Evolutionary conservation across 768 basidiomycete genomes (phyloP).

Genomic region (Serpula lacrymans): DNA sequence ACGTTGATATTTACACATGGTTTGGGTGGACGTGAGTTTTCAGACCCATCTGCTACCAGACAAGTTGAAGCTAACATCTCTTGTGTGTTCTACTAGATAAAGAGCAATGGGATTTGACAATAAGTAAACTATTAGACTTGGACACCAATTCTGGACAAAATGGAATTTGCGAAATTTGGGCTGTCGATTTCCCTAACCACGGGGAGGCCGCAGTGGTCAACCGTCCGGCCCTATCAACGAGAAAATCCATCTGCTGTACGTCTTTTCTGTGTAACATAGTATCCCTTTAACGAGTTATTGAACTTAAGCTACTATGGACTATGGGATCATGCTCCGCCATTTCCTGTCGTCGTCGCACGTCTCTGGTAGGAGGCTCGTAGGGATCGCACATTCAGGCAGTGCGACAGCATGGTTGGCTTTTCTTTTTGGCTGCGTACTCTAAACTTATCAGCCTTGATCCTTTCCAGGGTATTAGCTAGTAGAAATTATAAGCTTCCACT

Average conservation of each 20-base stretch:
- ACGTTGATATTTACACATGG: constrained; percentile 27
- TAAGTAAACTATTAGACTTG: constrained; percentile 16
- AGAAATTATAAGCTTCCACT: too few species aligned
- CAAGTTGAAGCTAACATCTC: too few species aligned
- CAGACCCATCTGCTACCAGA: background rate
- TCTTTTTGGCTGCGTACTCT: too few species aligned
- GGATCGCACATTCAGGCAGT: constrained; percentile 25
- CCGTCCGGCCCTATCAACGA: constrained; percentile 19
- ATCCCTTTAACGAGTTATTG: background rate
- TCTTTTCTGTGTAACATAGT: background rate
- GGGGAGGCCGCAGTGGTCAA: constrained; percentile 32
- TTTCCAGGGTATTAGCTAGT: too few species aligned
- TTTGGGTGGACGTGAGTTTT: constrained; percentile 21
- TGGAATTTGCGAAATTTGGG: constrained; percentile 30
- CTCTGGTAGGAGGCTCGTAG: constrained; percentile 18
- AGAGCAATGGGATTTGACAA: constrained; percentile 22
- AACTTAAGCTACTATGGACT: constrained; percentile 20
- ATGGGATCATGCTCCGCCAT: constrained; percentile 18
- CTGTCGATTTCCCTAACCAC: constrained; percentile 34
- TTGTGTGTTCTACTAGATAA: constrained; percentile 18
- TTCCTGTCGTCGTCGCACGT: constrained; percentile 23
- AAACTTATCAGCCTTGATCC: too few species aligned
- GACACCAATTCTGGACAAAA: constrained; percentile 8
- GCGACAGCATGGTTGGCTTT: constrained; percentile 23
- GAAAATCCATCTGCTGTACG: constrained; percentile 20